Evolutionary conservation across 2,329 filamentous ascomycete species (phyloP).

Genomic region (Aspergillus quadrilineatus): DNA sequence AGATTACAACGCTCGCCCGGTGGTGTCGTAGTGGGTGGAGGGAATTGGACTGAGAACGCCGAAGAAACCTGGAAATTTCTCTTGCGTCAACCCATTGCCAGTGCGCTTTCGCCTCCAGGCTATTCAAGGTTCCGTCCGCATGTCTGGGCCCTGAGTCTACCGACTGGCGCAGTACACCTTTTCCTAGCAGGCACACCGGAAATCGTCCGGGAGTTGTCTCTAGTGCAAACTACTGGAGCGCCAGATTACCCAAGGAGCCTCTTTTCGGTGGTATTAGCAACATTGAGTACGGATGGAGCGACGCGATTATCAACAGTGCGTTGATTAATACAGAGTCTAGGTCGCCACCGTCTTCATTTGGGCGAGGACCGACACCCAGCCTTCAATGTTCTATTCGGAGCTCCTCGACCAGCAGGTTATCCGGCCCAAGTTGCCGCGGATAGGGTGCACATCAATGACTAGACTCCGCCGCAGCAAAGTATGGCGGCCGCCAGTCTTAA

Average conservation of each 20-base stretch:
- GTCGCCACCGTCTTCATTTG: conserved; percentile 33
- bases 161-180: conserved; percentile 91
- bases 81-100: conserved; percentile 87
- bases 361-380: conserved; percentile 50
- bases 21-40: conserved; percentile 78
- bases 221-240: conserved; percentile 97
- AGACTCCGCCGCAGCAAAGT: conserved; percentile 84
- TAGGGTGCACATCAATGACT: conserved; percentile 78
- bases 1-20: conserved; percentile 48
- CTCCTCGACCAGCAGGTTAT: conserved; percentile 65
- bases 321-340: conserved; percentile 56
- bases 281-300: conserved; percentile 96
- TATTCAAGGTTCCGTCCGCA: conserved; percentile 88
- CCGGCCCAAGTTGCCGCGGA: conserved; percentile 74
- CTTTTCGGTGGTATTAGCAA: conserved; percentile 91
- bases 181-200: conserved; percentile 96
- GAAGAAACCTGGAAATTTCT: conserved; percentile 84
- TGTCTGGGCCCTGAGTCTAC: conserved; percentile 90
- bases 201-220: conserved; percentile 88
- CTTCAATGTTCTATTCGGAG: conserved; percentile 62
- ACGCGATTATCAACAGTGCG: conserved; percentile 76
- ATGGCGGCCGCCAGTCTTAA: conserved; percentile 77
- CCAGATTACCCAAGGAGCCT: conserved; percentile 88
- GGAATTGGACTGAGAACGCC: conserved; percentile 97
- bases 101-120: conserved; percentile 81